A percentile compares a stretch with the other conserved stretches of the same genome.
phyloP scores from a whole-genome alignment of 2,329 filamentous ascomycete genomes.

The Fusarium newnesense region DNA sequence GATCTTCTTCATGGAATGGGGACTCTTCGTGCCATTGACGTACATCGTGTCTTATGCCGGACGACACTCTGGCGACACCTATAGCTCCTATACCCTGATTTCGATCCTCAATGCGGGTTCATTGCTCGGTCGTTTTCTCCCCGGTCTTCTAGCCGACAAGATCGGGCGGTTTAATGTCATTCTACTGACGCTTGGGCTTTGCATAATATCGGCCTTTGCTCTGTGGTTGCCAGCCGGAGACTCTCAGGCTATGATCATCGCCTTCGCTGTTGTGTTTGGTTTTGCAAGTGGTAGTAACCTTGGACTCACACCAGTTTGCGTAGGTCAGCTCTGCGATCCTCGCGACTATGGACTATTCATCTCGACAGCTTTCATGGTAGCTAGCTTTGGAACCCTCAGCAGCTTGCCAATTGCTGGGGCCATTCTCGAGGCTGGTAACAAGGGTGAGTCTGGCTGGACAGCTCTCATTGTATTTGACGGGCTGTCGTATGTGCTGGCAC shows the following conservation, averaged over 20 bases:
- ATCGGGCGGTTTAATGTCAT: conserved; percentile 86
- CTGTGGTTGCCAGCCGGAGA: conserved; percentile 75
- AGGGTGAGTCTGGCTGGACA: conserved; percentile 48
- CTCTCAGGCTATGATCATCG: conserved; percentile 67
- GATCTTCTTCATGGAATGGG: conserved; percentile 77
- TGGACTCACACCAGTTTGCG: conserved; percentile 79
- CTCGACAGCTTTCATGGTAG: conserved; percentile 80
- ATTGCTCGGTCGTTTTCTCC: conserved; percentile 79
- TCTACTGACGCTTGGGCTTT: conserved; percentile 70
- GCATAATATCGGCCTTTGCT: conserved; percentile 66
- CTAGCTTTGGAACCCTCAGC: conserved; percentile 73
- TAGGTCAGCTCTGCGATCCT: conserved; percentile 82
- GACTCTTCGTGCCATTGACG: conserved; percentile 77
- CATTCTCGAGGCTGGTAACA: conserved; percentile 46
- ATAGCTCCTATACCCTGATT: conserved; percentile 74
- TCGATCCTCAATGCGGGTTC: conserved; percentile 84
- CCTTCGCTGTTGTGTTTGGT: conserved; percentile 79
- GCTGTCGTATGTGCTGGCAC: conserved; percentile 31
- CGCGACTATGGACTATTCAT: conserved; percentile 81
- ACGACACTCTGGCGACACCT: conserved; percentile 40
- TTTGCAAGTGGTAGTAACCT: conserved; percentile 84
- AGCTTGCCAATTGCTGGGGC: conserved; percentile 58
- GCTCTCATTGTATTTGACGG: conserved; percentile 54
- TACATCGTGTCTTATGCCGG: conserved; percentile 80
- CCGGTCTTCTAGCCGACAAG: conserved; percentile 79